These are phyloP conservation scores for Candida easanensis DNA, from an alignment of 805 yeast species.

Conservation along the genomic window DNA sequence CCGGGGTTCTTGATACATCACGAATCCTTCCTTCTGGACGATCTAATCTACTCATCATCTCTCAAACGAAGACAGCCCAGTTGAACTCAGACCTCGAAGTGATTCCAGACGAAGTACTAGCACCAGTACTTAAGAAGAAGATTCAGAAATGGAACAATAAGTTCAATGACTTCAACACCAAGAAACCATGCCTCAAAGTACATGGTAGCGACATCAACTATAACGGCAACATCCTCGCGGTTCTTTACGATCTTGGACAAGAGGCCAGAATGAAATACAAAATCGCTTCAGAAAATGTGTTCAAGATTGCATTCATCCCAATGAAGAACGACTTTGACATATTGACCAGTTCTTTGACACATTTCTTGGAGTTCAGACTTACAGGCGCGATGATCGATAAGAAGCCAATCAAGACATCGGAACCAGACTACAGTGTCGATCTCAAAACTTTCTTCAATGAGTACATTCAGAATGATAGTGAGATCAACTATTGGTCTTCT, in stretches of 20 bases:
- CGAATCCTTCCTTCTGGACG: conserved; percentile 13
- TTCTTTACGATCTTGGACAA: conserved; percentile 22
- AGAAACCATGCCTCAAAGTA: conserved; percentile 13
- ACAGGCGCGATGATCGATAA: conserved; percentile 4
- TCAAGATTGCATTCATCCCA: conserved; percentile 20
- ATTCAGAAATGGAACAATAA: conserved; percentile 22
- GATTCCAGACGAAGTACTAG: conserved; percentile 9
- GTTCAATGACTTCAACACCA: conserved; percentile 26
- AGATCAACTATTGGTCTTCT: conserved; percentile 6
- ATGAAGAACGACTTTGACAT: conserved; percentile 6
- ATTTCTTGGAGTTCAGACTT: conserved; percentile 22
- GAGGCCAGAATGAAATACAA: conserved; percentile 22
- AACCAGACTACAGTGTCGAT: conserved; percentile 3
- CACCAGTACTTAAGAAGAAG: conserved; percentile 14
- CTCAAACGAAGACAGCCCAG: conserved; percentile 10
- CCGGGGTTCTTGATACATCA: conserved; percentile 11
- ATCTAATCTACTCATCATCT: conserved; percentile 7
- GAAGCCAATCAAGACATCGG: background rate
- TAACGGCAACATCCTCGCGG: conserved; percentile 18
- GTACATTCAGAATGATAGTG: conserved; percentile 3
- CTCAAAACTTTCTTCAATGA: conserved; percentile 15
- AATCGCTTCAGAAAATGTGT: conserved; percentile 22
- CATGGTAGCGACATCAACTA: conserved; percentile 20
- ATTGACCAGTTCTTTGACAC: conserved; percentile 20
- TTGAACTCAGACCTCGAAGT: conserved; percentile 3